Percentiles rank a stretch among this genome's conserved stretches.
These are phyloP conservation scores for Fragilaria crotonensis DNA, from an alignment of 108 stramenopile species.

Conservation along the genomic window DNA sequence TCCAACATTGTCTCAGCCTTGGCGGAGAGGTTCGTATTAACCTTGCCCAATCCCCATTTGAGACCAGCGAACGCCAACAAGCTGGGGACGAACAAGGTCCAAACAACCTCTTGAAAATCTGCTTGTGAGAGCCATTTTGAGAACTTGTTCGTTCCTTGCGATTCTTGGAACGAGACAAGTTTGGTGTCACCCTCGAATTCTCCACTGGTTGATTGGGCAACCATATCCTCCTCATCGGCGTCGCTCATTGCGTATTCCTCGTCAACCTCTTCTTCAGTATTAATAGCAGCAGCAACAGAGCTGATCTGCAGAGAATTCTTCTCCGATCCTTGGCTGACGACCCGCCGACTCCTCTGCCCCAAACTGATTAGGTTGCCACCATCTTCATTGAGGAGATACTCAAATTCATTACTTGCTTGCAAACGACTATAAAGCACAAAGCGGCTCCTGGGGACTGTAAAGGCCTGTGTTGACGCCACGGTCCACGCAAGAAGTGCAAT, in stretches of 20 bases:
- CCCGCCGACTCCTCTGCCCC: neutral
- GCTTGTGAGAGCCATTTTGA: no score
- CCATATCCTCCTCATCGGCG: slow-evolving; percentile 6
- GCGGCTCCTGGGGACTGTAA: no score
- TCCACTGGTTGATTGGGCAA: no score
- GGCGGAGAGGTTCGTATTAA: slow-evolving; percentile 22
- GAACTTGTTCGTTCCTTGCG: no score
- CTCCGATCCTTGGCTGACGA: neutral
- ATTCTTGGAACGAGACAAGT: no score
- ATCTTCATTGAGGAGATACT: neutral
- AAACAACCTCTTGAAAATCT: slow-evolving; percentile 35
- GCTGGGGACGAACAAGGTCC: slow-evolving; percentile 33
- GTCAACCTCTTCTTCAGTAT: neutral
- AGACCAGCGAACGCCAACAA: slow-evolving; percentile 24
- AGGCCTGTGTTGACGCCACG: no score
- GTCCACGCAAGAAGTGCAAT: no score
- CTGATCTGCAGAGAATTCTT: neutral
- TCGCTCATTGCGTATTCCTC: neutral
- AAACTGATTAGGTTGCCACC: neutral
- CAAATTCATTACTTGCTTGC: slow-evolving; percentile 1
- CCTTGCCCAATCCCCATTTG: slow-evolving; percentile 31
- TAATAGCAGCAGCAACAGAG: neutral
- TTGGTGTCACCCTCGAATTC: no score
- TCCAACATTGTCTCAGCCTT: slow-evolving; percentile 39
- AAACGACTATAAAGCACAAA: no score